These are phyloP conservation scores for Lachancea kluyveri DNA, from an alignment of 805 yeast species.

Conservation along the genomic window DNA sequence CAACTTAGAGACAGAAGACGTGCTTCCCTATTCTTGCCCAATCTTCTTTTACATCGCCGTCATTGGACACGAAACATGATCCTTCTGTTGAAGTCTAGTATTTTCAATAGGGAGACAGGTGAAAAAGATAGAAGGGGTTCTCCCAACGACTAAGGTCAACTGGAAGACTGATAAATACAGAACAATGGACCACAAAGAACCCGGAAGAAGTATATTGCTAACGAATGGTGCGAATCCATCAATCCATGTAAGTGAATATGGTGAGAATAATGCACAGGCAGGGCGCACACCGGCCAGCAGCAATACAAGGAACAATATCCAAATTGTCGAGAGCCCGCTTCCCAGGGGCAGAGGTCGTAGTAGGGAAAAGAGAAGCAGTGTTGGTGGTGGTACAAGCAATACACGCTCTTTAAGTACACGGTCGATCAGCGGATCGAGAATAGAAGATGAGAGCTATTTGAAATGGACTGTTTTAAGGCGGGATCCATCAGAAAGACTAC, in stretches of 20 bases:
- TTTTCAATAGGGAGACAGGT: no score
- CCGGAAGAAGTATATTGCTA: constrained; percentile 7
- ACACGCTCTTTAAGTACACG: constrained; percentile 13
- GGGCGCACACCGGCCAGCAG: no score
- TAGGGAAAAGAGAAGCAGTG: constrained; percentile 13
- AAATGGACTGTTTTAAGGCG: constrained; percentile 65
- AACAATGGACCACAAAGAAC: constrained; percentile 7
- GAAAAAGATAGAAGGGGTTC: no score
- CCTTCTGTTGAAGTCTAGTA: no score
- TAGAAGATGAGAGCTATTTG: constrained; percentile 35
- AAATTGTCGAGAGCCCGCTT: constrained; percentile 8
- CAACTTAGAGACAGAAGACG: no score
- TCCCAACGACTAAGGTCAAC: no score
- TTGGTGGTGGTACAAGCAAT: constrained; percentile 1
- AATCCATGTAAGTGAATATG: no score
- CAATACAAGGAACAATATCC: constrained; percentile 14
- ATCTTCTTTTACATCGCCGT: no score
- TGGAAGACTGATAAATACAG: no score
- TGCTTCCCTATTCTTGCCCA: no score
- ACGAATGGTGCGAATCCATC: constrained; percentile 8
- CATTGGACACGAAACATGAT: no score
- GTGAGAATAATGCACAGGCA: no score
- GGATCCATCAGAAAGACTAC: constrained; percentile 66
- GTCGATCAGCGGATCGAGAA: constrained; percentile 26
- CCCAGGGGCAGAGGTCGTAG: constrained; percentile 26